Evolutionary conservation across 129 eudicot species (phyloP).

Genomic region (Mikania micrantha): DNA sequence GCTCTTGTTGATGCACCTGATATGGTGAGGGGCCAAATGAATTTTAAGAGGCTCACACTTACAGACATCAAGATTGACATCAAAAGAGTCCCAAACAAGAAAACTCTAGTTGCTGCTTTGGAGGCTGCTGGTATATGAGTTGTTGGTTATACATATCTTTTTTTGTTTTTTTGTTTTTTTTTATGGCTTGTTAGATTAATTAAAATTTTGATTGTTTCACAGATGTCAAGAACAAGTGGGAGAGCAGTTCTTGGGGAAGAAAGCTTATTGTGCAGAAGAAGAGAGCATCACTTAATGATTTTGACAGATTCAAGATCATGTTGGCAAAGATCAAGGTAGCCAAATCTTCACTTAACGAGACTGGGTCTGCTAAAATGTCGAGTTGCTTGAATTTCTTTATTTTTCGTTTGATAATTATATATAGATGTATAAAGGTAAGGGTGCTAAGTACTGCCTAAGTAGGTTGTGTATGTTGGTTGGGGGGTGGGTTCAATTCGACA

Average conservation of each 20-base stretch:
- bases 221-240: slow-evolving; percentile 66
- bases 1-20: slow-evolving; percentile 80
- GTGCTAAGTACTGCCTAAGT: too few species aligned
- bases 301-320: slow-evolving; percentile 58
- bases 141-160: not conserved
- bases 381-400: not conserved
- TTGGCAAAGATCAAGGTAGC: slow-evolving; percentile 56
- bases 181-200: not conserved
- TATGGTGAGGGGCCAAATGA: slow-evolving; percentile 64
- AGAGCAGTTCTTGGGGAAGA: slow-evolving; percentile 58
- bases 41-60: slow-evolving; percentile 62
- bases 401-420: too few species aligned
- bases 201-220: not conserved
- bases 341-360: too few species aligned
- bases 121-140: slow-evolving; percentile 54
- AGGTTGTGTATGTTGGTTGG: too few species aligned
- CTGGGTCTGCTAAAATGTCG: not conserved
- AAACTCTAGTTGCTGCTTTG: slow-evolving; percentile 54
- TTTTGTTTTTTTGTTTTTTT: not conserved
- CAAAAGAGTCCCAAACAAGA: slow-evolving; percentile 62
- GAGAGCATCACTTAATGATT: slow-evolving; percentile 53
- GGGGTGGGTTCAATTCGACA: too few species aligned
- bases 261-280: slow-evolving; percentile 57
- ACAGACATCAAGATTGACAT: slow-evolving; percentile 72
- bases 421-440: too few species aligned